phyloP scores from a whole-genome alignment of 352 stramenopile species.

The Globisporangium splendens region DNA sequence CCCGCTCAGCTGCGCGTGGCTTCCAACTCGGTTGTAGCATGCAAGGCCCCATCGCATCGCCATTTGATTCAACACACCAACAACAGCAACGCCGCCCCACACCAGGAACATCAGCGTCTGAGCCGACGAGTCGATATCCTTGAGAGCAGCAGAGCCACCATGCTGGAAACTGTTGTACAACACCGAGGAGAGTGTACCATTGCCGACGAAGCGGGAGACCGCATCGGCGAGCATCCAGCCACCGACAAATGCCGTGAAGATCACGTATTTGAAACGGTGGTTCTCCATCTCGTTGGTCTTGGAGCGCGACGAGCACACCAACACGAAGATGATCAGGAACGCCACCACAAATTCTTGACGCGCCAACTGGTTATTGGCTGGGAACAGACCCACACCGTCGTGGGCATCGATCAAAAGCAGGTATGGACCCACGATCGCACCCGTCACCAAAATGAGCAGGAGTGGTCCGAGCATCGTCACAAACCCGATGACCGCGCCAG shows the following conservation, averaged over 20 bases:
- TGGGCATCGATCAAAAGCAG: conserved; percentile 76
- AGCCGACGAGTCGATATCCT: conserved; percentile 43
- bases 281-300: conserved; percentile 85
- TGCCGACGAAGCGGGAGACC: conserved; percentile 66
- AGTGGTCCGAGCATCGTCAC: conserved; percentile 68
- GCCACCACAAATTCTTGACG: conserved; percentile 86
- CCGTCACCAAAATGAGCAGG: conserved; percentile 62
- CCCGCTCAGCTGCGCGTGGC: conserved; percentile 51
- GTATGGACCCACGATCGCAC: conserved; percentile 66
- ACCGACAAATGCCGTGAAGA: conserved; percentile 69
- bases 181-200: conserved; percentile 56
- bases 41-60: conserved; percentile 84
- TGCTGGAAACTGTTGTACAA: conserved; percentile 67
- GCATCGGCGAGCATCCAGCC: conserved; percentile 77
- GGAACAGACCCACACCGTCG: conserved; percentile 65
- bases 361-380: conserved; percentile 65
- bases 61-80: conserved; percentile 76
- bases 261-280: conserved; percentile 87
- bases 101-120: conserved; percentile 80
- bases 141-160: conserved; percentile 41
- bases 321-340: conserved; percentile 85
- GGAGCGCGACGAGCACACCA: conserved; percentile 71
- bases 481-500: conserved; percentile 71
- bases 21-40: conserved; percentile 88
- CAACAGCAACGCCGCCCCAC: conserved; percentile 56